A percentile compares a stretch with the other conserved stretches of the same genome.
Conservation (phyloP, 805 yeast species). For the Clavispora santaluciae region DNA sequence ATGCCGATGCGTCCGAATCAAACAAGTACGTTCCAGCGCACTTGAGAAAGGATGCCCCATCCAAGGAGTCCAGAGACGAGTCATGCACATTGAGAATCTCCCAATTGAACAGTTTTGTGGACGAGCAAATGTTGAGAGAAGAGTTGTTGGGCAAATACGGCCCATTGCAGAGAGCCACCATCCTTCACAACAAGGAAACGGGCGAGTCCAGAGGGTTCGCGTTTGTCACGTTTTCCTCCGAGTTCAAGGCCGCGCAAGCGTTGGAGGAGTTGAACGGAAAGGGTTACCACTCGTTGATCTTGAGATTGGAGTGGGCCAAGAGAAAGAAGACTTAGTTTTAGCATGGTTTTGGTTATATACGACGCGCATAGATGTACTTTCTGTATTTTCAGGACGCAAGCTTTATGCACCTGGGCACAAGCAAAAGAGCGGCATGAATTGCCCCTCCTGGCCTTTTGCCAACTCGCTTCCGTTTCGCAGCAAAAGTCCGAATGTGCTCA, state of each 20-base stretch:
- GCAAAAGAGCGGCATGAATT: too few relatives aligned
- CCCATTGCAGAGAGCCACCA: conserved; percentile 66
- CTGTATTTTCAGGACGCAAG: too few relatives aligned
- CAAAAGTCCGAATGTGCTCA: too few relatives aligned
- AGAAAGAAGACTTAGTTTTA: conserved; percentile 30
- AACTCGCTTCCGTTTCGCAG: too few relatives aligned
- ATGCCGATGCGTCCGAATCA: conserved; percentile 22
- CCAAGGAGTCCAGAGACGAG: conserved; percentile 65
- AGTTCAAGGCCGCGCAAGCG: conserved; percentile 70
- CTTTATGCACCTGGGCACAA: too few relatives aligned
- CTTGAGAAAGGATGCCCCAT: conserved; percentile 42
- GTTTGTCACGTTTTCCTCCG: conserved; percentile 74
- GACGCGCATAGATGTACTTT: not conserved
- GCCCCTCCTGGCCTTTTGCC: too few relatives aligned
- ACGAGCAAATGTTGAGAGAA: conserved; percentile 72
- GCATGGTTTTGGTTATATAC: conserved; percentile 2
- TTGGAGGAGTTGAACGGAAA: conserved; percentile 74
- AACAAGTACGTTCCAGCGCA: conserved; percentile 42
- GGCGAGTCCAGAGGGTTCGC: conserved; percentile 95
- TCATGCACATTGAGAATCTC: conserved; percentile 83
- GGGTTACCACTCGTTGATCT: conserved; percentile 87
- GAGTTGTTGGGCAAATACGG: conserved; percentile 68
- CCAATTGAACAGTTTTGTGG: conserved; percentile 80
- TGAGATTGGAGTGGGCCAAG: conserved; percentile 44
- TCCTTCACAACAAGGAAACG: conserved; percentile 88